Conservation (phyloP, 768 basidiomycete genomes). For the Rhodotorula paludigena region DNA sequence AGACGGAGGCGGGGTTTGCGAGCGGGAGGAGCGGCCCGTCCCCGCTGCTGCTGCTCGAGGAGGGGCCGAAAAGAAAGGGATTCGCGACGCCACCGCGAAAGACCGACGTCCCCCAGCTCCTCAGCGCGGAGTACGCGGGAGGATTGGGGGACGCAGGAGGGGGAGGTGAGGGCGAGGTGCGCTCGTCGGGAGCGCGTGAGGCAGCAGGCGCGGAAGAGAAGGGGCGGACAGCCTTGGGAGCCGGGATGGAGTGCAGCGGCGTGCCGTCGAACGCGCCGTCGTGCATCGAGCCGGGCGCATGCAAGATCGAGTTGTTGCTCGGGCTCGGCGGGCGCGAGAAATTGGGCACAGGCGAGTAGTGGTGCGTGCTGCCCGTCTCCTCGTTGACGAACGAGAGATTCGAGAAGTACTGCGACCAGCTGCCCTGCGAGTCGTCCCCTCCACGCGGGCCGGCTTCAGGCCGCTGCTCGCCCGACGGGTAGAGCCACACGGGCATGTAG, state of each 20-base stretch:
- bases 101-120: conserved; percentile 33
- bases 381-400: conserved; percentile 24
- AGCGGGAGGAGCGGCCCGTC: not conserved
- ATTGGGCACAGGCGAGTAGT: conserved; percentile 34
- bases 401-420: conserved; percentile 36
- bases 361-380: conserved; percentile 1
- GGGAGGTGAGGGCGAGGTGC: conserved; percentile 5
- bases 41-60: not conserved
- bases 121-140: conserved; percentile 34
- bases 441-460: not conserved
- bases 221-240: not conserved
- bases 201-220: not conserved
- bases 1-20: not conserved
- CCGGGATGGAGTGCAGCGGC: conserved; percentile 28
- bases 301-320: conserved; percentile 37
- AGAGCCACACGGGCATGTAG: conserved; percentile 38
- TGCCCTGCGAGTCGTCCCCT: not conserved
- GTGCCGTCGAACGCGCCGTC: conserved; percentile 38
- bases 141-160: conserved; percentile 31
- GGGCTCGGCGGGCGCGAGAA: conserved; percentile 37
- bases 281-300: conserved; percentile 32
- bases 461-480: conserved; percentile 13
- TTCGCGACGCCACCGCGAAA: conserved; percentile 28
- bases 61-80: conserved; percentile 1
- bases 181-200: conserved; percentile 11